These are phyloP conservation scores for Leucosporidium yakuticum DNA, from an alignment of 768 basidiomycete genomes.

Conservation along the genomic window DNA sequence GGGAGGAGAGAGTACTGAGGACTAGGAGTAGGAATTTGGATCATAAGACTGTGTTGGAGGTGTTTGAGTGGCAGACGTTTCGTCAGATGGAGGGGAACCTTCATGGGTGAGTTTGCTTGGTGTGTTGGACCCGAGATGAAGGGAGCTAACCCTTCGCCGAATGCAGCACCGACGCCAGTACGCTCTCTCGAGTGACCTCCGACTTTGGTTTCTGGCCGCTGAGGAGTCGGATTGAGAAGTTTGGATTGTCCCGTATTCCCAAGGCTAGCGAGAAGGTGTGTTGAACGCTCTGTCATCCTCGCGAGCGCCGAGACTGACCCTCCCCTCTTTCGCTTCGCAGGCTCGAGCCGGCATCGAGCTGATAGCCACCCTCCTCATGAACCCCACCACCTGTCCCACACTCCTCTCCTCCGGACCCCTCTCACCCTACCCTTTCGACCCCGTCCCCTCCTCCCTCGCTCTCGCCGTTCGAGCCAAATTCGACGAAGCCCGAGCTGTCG, in stretches of 20 bases:
- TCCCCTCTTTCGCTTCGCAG: background rate
- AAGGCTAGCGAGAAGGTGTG: conserved; percentile 22
- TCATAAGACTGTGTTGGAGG: conserved; percentile 88
- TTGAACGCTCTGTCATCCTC: background rate
- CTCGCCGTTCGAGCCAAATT: background rate
- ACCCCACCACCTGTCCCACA: conserved; percentile 6
- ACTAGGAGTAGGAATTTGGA: conserved; percentile 85
- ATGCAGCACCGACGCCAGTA: conserved; percentile 19
- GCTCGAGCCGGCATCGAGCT: conserved; percentile 28
- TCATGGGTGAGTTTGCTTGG: conserved; percentile 6
- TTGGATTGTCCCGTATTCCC: conserved; percentile 10
- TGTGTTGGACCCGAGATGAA: background rate
- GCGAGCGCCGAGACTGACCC: background rate
- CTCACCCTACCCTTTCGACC: conserved; percentile 27
- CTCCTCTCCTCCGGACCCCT: conserved; percentile 30
- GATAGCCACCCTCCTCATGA: conserved; percentile 23
- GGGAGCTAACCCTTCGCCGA: background rate
- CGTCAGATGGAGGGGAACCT: background rate
- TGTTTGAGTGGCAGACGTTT: conserved; percentile 56
- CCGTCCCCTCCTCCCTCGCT: conserved; percentile 22
- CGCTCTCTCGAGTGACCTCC: conserved; percentile 27
- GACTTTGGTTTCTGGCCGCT: conserved; percentile 34
- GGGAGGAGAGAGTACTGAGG: conserved; percentile 49
- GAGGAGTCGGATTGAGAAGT: conserved; percentile 25
- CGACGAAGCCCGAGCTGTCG: background rate